Conservation (phyloP, 1,284 basidiomycete genomes). For the Pyrrhoderma lamaoense region DNA sequence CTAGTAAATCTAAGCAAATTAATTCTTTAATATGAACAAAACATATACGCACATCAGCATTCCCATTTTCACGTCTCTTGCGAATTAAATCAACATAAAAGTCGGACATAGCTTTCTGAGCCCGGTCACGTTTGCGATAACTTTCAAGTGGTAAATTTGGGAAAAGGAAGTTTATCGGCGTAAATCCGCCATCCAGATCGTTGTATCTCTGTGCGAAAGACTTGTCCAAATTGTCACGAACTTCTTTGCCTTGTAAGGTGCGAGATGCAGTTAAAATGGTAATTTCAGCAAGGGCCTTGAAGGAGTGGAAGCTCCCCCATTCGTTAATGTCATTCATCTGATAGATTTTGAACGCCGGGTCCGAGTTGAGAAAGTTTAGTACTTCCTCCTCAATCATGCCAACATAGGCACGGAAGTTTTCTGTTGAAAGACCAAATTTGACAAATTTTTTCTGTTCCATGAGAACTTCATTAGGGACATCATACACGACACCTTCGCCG, state of each 20-base stretch:
- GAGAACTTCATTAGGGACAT: constrained; percentile 91
- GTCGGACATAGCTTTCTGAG: constrained; percentile 90
- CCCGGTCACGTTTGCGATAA: constrained; percentile 82
- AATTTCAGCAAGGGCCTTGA: constrained; percentile 81
- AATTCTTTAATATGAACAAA: constrained; percentile 2
- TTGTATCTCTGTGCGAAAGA: constrained; percentile 82
- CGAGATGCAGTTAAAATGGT: constrained; percentile 93
- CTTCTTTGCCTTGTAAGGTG: constrained; percentile 90
- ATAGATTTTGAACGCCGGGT: constrained; percentile 51
- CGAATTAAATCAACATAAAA: constrained; percentile 90
- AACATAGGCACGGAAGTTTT: constrained; percentile 89
- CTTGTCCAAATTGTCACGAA: constrained; percentile 75
- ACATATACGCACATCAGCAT: constrained; percentile 33
- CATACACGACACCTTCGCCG: constrained; percentile 97
- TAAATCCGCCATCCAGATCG: constrained; percentile 91
- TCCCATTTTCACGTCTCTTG: constrained; percentile 55
- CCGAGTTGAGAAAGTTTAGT: constrained; percentile 59
- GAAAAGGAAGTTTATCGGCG: constrained; percentile 91
- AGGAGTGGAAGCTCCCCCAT: constrained; percentile 69
- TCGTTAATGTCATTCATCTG: constrained; percentile 58
- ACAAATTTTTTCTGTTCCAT: constrained; percentile 99
- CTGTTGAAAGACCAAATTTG: constrained; percentile 88
- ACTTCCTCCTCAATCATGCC: constrained; percentile 87
- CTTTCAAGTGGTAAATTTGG: constrained; percentile 88
- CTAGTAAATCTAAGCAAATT: constrained; percentile 25